Evolutionary conservation across 805 yeast genomes (phyloP).

Genomic region (Candida stauntonica): DNA sequence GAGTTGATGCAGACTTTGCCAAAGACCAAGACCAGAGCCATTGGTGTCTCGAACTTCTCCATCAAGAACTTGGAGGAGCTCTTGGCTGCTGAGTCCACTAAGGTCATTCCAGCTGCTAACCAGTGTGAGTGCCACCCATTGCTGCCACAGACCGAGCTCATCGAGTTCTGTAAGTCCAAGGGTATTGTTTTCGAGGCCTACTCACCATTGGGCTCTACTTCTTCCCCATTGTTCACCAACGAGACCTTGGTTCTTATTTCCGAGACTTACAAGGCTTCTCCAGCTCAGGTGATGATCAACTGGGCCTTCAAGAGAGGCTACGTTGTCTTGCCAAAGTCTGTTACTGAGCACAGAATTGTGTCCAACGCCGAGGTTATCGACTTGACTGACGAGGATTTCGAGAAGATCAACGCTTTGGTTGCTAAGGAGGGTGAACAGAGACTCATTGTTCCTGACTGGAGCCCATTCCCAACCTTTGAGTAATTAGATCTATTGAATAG

Average conservation of each 20-base stretch:
- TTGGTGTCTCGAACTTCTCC: conserved; percentile 25
- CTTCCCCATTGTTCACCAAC: conserved; percentile 29
- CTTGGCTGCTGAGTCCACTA: conserved; percentile 10
- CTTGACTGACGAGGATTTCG: conserved; percentile 34
- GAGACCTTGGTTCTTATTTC: conserved; percentile 42
- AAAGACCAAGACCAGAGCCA: conserved; percentile 15
- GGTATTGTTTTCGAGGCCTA: conserved; percentile 18
- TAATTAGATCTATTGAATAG: no score
- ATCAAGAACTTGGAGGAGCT: conserved; percentile 16
- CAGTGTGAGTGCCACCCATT: conserved; percentile 24
- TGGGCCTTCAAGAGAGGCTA: conserved; percentile 59
- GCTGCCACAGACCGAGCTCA: conserved; percentile 20
- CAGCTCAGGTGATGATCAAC: conserved; percentile 45
- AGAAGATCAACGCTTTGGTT: conserved; percentile 26
- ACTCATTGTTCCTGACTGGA: conserved; percentile 21
- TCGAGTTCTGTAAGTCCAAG: conserved; percentile 13
- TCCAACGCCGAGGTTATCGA: conserved; percentile 30
- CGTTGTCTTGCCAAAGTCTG: conserved; percentile 51
- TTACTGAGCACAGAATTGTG: conserved; percentile 39
- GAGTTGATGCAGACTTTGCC: conserved; percentile 18
- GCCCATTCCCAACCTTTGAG: conserved; percentile 36
- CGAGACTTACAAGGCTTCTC: conserved; percentile 28
- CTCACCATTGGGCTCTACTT: conserved; percentile 20
- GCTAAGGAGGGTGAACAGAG: conserved; percentile 29
- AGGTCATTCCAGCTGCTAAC: conserved; percentile 18